phyloP scores from a whole-genome alignment of 495 filamentous ascomycete species.

The Thermothielavioides terrestris region DNA sequence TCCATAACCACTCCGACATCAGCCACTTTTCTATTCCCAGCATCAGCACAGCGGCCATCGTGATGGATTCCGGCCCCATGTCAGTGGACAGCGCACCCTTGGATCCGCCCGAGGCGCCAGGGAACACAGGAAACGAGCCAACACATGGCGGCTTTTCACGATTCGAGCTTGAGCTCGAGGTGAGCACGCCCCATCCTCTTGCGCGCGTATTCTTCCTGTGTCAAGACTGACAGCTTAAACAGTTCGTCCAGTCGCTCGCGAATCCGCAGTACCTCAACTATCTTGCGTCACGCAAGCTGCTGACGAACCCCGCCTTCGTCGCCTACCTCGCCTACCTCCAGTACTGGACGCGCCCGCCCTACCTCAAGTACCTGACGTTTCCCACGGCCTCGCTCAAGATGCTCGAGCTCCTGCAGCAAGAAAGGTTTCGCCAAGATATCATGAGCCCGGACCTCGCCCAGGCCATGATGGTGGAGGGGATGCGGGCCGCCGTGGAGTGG shows the following conservation, averaged over 20 bases:
- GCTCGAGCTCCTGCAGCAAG: slow-evolving; percentile 74
- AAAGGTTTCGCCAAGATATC: slow-evolving; percentile 73
- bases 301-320: slow-evolving; percentile 60
- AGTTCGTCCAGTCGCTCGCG: slow-evolving; percentile 82
- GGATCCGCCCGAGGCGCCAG: slow-evolving; percentile 22
- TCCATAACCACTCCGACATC: too few species aligned
- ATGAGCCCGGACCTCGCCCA: slow-evolving; percentile 65
- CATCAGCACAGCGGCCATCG: neutral
- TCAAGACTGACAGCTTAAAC: slow-evolving; percentile 9
- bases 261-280: slow-evolving; percentile 80
- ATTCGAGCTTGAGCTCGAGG: slow-evolving; percentile 70
- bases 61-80: slow-evolving; percentile 26
- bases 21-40: neutral
- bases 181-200: slow-evolving; percentile 17
- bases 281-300: slow-evolving; percentile 57
- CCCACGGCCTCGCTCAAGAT: slow-evolving; percentile 76
- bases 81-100: slow-evolving; percentile 23
- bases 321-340: slow-evolving; percentile 77
- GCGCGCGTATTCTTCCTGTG: neutral
- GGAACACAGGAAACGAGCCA: slow-evolving; percentile 25
- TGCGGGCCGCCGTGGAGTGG: slow-evolving; percentile 41
- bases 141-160: slow-evolving; percentile 57
- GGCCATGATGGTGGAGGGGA: slow-evolving; percentile 50
- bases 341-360: slow-evolving; percentile 78
- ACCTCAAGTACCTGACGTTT: slow-evolving; percentile 70